Percentiles rank a stretch among this genome's conserved stretches.
Evolutionary conservation across 768 basidiomycete species (phyloP).

Genomic region (Dacryopinax primogenitus): DNA sequence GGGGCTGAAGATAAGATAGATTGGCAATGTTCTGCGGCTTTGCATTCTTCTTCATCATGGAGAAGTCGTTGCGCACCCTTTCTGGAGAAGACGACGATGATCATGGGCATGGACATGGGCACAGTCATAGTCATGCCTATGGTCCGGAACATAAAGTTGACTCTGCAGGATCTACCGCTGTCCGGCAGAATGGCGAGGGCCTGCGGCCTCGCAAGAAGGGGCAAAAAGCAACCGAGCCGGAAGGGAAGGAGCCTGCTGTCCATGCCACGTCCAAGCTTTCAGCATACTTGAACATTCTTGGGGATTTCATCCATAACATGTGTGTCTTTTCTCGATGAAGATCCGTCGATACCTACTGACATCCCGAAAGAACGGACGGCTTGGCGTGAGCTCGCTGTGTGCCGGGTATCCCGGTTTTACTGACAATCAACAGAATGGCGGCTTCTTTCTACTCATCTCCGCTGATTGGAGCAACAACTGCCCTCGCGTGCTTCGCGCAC

Average conservation of each 20-base stretch:
- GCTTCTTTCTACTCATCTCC: constrained; percentile 97
- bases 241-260: constrained; percentile 17
- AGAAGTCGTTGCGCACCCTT: constrained; percentile 76
- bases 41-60: constrained; percentile 83
- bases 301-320: constrained; percentile 93
- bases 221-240: constrained; percentile 16
- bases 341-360: neutral
- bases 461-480: constrained; percentile 83
- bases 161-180: constrained; percentile 37
- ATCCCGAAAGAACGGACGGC: constrained; percentile 62
- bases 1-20: constrained; percentile 8
- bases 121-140: constrained; percentile 54
- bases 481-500: constrained; percentile 88
- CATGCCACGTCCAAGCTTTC: constrained; percentile 67
- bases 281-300: constrained; percentile 84
- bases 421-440: constrained; percentile 50
- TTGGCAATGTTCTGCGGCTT: constrained; percentile 77
- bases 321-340: constrained; percentile 29
- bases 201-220: constrained; percentile 35
- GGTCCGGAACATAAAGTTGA: constrained; percentile 15
- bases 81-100: constrained; percentile 41
- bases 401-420: neutral
- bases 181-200: constrained; percentile 34
- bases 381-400: constrained; percentile 49
- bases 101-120: constrained; percentile 38